phyloP scores from a whole-genome alignment of 163 green algal species.

The Scenedesmus sp. region DNA sequence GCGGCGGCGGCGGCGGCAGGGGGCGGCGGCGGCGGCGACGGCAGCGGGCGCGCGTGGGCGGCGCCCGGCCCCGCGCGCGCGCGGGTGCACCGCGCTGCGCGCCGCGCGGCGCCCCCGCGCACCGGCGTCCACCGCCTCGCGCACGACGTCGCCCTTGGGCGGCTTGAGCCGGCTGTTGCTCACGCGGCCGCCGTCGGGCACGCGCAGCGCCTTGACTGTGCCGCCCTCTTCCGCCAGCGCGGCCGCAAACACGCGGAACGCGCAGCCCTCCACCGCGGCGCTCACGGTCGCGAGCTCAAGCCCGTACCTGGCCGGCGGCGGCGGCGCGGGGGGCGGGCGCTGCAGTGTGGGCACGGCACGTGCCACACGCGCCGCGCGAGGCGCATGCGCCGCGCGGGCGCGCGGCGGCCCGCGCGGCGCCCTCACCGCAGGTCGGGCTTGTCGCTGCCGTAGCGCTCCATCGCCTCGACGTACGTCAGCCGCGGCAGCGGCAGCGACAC shows the following conservation, averaged over 20 bases:
- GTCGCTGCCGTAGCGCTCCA: constrained; percentile 87
- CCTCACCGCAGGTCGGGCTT: constrained; percentile 90
- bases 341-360: background rate
- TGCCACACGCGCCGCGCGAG: constrained; percentile 55
- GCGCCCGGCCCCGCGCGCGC: background rate
- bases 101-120: background rate
- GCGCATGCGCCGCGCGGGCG: too few relatives aligned
- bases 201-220: constrained; percentile 86
- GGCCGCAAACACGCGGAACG: constrained; percentile 86
- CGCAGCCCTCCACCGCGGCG: constrained; percentile 64
- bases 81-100: background rate
- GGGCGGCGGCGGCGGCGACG: too few relatives aligned
- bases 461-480: constrained; percentile 92
- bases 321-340: background rate
- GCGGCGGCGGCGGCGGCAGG: background rate
- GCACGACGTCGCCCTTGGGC: constrained; percentile 91
- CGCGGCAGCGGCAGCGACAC: constrained; percentile 72
- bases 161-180: constrained; percentile 94
- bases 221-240: constrained; percentile 73
- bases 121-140: constrained; percentile 66
- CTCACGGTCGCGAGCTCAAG: constrained; percentile 75
- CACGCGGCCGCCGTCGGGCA: constrained; percentile 85
- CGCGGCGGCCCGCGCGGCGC: constrained; percentile 77
- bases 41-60: background rate
- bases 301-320: constrained; percentile 63